Evolutionary conservation across 495 filamentous ascomycete species (phyloP).

Genomic region (Annulohypoxylon nitens): DNA sequence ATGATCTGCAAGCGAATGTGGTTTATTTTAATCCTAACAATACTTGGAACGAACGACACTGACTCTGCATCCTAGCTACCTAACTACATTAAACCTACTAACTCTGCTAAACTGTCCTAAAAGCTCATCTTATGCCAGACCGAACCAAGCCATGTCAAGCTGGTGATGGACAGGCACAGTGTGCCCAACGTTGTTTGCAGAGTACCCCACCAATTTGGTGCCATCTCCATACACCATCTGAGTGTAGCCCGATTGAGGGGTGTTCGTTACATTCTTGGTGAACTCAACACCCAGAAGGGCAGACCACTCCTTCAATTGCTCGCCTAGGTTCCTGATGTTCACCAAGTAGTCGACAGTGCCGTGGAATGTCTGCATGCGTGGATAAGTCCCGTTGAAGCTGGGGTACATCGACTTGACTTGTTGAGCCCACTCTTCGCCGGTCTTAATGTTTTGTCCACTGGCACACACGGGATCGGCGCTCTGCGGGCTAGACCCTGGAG

Average conservation of each 20-base stretch:
- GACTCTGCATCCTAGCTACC: not conserved
- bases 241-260: conserved; percentile 57
- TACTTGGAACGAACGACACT: not conserved
- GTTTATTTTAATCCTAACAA: not conserved
- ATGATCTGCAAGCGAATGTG: not conserved
- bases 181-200: conserved; percentile 63
- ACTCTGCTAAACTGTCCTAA: not conserved
- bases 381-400: conserved; percentile 53
- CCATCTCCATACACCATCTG: conserved; percentile 60
- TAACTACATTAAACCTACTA: not conserved
- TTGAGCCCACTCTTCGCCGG: conserved; percentile 52
- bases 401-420: conserved; percentile 51
- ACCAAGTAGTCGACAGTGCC: conserved; percentile 55
- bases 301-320: conserved; percentile 63
- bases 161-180: conserved; percentile 57
- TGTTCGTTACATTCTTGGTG: conserved; percentile 51
- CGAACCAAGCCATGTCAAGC: conserved; percentile 62
- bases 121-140: conserved; percentile 15
- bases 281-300: conserved; percentile 50
- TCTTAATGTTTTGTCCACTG: conserved; percentile 53
- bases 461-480: conserved; percentile 59
- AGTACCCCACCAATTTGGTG: conserved; percentile 56
- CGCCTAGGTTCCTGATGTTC: conserved; percentile 54
- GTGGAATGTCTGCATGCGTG: conserved; percentile 57
- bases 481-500: conserved; percentile 51